A percentile compares a stretch with the other conserved stretches of the same genome.
These are phyloP conservation scores for Helotiales sp. DNA, from an alignment of 2,329 filamentous ascomycete species.

Conservation along the genomic window DNA sequence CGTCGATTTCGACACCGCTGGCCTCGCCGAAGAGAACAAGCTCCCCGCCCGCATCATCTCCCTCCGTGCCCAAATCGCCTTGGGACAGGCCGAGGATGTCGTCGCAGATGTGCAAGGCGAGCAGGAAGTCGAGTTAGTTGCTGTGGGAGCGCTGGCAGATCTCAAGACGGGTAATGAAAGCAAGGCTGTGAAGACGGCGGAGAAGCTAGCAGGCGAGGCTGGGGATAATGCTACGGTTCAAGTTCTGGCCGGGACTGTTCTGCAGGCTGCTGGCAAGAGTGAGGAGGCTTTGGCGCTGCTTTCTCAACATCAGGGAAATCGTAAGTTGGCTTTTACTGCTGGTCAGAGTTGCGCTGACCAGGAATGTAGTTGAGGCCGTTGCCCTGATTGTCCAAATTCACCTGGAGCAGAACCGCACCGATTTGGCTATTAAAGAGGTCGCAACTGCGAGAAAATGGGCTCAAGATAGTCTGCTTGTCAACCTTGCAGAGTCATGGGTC, in stretches of 20 bases:
- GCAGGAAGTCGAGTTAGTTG: constrained; percentile 72
- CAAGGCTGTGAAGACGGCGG: constrained; percentile 64
- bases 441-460: constrained; percentile 87
- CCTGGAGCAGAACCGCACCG: constrained; percentile 86
- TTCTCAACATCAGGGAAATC: constrained; percentile 82
- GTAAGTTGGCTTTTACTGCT: constrained; percentile 53
- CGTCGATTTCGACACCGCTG: constrained; percentile 80
- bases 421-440: constrained; percentile 90
- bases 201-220: constrained; percentile 69
- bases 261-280: constrained; percentile 79
- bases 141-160: constrained; percentile 77
- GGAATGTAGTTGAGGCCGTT: constrained; percentile 69
- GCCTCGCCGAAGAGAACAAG: constrained; percentile 78
- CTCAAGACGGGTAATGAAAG: constrained; percentile 63
- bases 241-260: constrained; percentile 78
- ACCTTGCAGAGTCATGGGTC: constrained; percentile 95
- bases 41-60: constrained; percentile 78
- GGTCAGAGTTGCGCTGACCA: constrained; percentile 24
- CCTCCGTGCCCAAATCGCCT: constrained; percentile 81
- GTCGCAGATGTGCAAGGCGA: constrained; percentile 69
- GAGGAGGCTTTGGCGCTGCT: constrained; percentile 84
- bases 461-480: constrained; percentile 91
- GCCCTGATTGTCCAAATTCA: constrained; percentile 91
- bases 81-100: constrained; percentile 78
- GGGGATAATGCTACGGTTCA: constrained; percentile 82